These are phyloP conservation scores for Coniochaeta sp. DNA, from an alignment of 2,329 filamentous ascomycete genomes.

Conservation along the genomic window DNA sequence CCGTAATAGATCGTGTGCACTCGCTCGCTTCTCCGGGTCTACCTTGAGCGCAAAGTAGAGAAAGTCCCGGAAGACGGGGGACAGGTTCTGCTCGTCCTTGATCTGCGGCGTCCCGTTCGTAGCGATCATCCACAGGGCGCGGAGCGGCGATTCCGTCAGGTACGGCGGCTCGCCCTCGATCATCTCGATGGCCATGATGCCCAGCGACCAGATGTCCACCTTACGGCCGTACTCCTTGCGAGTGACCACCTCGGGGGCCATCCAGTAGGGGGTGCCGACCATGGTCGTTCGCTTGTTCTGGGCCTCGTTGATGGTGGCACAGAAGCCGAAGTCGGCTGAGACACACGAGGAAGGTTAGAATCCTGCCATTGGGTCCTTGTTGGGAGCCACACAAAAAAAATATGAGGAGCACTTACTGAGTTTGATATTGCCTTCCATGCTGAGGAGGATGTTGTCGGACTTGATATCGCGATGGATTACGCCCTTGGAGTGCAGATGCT, in stretches of 20 bases:
- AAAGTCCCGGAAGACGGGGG: constrained; percentile 81
- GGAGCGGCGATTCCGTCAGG: constrained; percentile 86
- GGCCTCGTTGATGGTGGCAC: constrained; percentile 93
- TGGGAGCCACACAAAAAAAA: neutral
- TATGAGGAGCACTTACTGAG: constrained; percentile 66
- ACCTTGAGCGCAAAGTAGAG: constrained; percentile 90
- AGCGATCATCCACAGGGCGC: constrained; percentile 91
- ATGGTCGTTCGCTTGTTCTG: constrained; percentile 98
- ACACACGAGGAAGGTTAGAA: constrained; percentile 4
- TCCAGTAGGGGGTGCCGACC: constrained; percentile 99
- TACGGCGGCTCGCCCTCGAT: constrained; percentile 98
- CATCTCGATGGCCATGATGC: constrained; percentile 99
- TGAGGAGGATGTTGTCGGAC: constrained; percentile 94
- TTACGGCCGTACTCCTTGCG: constrained; percentile 97
- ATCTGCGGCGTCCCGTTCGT: constrained; percentile 93
- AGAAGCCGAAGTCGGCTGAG: constrained; percentile 94
- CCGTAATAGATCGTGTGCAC: constrained; percentile 85
- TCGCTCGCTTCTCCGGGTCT: constrained; percentile 92
- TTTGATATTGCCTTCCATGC: constrained; percentile 93
- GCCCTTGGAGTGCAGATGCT: constrained; percentile 94
- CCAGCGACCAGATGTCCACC: constrained; percentile 96
- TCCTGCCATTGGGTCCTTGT: neutral
- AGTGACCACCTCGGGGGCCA: constrained; percentile 97
- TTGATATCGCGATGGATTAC: constrained; percentile 99
- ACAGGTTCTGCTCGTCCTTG: constrained; percentile 83